Percentiles rank a stretch among this genome's conserved stretches.
Conservation (phyloP, 1,139 yeast genomes). For the Yarrowia galli region DNA sequence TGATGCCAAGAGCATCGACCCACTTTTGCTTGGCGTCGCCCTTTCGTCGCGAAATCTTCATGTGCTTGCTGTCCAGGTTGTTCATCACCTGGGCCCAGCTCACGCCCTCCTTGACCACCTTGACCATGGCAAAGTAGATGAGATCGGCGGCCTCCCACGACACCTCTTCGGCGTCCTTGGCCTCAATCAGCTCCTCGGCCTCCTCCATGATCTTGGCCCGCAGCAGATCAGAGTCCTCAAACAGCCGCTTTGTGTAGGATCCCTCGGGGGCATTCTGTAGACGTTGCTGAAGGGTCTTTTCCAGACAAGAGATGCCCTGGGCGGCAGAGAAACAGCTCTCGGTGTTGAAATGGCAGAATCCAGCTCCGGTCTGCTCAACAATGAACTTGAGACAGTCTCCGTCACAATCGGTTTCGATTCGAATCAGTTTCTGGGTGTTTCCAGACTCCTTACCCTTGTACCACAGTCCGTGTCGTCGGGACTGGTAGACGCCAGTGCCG, state of each 20-base stretch:
- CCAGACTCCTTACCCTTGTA: constrained; percentile 96
- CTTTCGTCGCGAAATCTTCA: constrained; percentile 88
- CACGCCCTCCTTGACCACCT: constrained; percentile 84
- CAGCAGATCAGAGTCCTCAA: constrained; percentile 75
- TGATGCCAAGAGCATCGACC: constrained; percentile 50
- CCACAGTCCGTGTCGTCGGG: constrained; percentile 91
- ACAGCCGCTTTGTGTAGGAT: constrained; percentile 88
- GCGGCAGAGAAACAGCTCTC: constrained; percentile 82
- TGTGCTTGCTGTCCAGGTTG: constrained; percentile 81
- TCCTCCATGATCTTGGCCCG: constrained; percentile 93
- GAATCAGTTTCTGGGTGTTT: constrained; percentile 79
- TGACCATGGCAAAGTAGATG: constrained; percentile 87
- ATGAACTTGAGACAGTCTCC: constrained; percentile 86
- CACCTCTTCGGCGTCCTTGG: constrained; percentile 69
- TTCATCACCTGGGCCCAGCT: constrained; percentile 79
- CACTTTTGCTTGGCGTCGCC: constrained; percentile 95
- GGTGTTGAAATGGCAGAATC: constrained; percentile 89
- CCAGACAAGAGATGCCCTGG: constrained; percentile 63
- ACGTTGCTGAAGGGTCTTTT: constrained; percentile 63
- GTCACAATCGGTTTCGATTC: constrained; percentile 84
- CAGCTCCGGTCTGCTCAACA: constrained; percentile 82
- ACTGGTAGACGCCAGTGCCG: constrained; percentile 90
- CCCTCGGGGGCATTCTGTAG: constrained; percentile 77
- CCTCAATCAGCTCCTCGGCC: constrained; percentile 94
- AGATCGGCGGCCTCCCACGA: constrained; percentile 99